Percentiles rank a stretch among this genome's conserved stretches.
Conservation (phyloP, 2,329 filamentous ascomycete species). For the Monilinia laxa region DNA sequence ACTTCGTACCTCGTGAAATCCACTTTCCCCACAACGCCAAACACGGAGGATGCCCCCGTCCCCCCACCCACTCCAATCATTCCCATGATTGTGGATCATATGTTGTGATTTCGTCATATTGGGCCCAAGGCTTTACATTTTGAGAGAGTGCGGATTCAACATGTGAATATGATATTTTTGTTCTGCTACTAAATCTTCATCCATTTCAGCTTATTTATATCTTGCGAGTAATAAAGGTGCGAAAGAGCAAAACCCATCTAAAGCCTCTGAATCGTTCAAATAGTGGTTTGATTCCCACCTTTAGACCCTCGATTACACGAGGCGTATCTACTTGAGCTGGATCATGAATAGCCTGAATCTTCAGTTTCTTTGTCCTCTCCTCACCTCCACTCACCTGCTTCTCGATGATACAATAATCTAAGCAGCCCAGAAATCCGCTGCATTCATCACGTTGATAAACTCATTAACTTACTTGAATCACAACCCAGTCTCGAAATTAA, state of each 20-base stretch:
- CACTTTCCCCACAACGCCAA: neutral
- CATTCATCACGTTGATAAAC: neutral
- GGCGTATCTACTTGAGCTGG: neutral
- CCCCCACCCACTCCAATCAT: conserved; percentile 18
- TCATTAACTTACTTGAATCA: neutral
- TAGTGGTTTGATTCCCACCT: neutral
- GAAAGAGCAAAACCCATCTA: neutral
- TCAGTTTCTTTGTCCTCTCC: neutral
- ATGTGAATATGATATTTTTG: conserved; percentile 20
- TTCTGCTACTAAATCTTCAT: neutral
- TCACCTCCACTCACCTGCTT: conserved; percentile 12
- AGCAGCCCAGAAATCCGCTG: neutral
- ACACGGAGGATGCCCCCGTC: conserved; percentile 1
- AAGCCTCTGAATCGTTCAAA: neutral
- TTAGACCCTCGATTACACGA: conserved; percentile 6
- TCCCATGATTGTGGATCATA: conserved; percentile 3
- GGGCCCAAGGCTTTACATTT: neutral
- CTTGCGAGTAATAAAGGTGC: neutral
- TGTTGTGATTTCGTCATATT: conserved; percentile 22
- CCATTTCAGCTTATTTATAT: neutral
- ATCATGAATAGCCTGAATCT: conserved; percentile 11
- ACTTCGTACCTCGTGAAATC: conserved; percentile 3
- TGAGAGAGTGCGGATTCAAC: neutral
- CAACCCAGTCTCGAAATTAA: neutral
- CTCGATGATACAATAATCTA: neutral